These are phyloP conservation scores for Viola pubescens DNA, from an alignment of 441 rosid species.

Conservation along the genomic window DNA sequence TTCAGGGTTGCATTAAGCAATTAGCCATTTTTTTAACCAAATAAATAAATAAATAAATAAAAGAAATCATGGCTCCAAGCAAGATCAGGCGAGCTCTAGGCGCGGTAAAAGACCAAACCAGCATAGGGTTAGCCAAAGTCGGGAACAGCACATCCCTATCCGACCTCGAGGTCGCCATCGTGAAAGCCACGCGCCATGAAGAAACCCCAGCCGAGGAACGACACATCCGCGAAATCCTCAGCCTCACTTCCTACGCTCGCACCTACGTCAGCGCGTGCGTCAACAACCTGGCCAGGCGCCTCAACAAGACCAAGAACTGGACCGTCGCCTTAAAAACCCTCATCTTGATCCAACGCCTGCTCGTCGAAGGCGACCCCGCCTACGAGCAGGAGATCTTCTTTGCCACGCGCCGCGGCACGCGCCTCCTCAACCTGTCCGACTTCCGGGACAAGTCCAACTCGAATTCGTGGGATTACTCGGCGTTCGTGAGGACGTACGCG, in stretches of 20 bases:
- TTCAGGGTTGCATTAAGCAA: too few species aligned
- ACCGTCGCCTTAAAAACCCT: slow-evolving; percentile 79
- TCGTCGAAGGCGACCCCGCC: slow-evolving; percentile 58
- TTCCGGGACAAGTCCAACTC: slow-evolving; percentile 53
- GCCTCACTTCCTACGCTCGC: slow-evolving; percentile 62
- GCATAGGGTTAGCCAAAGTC: slow-evolving; percentile 82
- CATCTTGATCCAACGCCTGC: slow-evolving; percentile 56
- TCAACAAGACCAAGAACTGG: slow-evolving; percentile 84
- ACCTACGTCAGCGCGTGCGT: slow-evolving; percentile 50
- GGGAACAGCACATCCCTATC: slow-evolving; percentile 52
- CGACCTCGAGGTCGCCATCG: slow-evolving; percentile 74
- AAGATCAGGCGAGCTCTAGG: slow-evolving; percentile 62
- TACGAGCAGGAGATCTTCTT: slow-evolving; percentile 89
- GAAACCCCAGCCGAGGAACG: slow-evolving; percentile 74
- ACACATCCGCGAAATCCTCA: slow-evolving; percentile 59
- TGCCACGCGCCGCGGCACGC: slow-evolving; percentile 74
- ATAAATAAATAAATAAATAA: too few species aligned
- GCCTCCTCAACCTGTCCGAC: slow-evolving; percentile 77
- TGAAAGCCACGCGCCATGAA: slow-evolving; percentile 81
- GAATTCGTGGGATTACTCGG: slow-evolving; percentile 72
- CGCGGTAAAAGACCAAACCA: slow-evolving; percentile 78
- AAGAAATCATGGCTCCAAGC: slow-evolving; percentile 52
- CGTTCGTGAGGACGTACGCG: slow-evolving; percentile 72
- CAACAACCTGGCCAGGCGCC: slow-evolving; percentile 47
- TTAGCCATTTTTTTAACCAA: too few species aligned